Evolutionary conservation across 1,284 basidiomycete genomes (phyloP).

Genomic region (Ustilago vetiveriae): DNA sequence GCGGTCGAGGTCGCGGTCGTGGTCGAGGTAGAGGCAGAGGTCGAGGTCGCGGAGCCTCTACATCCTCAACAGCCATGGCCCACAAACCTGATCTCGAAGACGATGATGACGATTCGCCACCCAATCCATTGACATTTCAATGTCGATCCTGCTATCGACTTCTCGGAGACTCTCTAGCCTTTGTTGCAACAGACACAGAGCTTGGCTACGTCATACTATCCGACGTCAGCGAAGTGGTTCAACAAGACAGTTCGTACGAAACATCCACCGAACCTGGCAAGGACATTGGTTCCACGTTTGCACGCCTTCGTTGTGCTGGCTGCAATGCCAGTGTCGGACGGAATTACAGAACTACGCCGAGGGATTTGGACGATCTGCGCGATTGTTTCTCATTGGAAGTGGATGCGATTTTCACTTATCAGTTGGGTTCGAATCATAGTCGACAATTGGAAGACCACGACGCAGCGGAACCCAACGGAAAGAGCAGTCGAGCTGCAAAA

Average conservation of each 20-base stretch:
- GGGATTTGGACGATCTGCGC: conserved; percentile 39
- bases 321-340: conserved; percentile 37
- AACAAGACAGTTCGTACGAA: conserved; percentile 16
- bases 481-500: no score
- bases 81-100: neutral
- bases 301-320: conserved; percentile 31
- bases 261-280: conserved; percentile 37
- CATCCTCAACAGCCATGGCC: neutral
- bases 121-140: conserved; percentile 49
- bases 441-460: conserved; percentile 13
- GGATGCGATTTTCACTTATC: conserved; percentile 29
- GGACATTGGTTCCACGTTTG: conserved; percentile 43
- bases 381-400: conserved; percentile 45
- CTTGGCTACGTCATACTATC: conserved; percentile 52
- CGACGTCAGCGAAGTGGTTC: conserved; percentile 34
- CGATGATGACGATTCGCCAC: conserved; percentile 2
- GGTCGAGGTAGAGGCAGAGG: conserved; percentile 17
- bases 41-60: neutral
- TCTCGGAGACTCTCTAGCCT: conserved; percentile 47
- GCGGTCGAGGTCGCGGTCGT: conserved; percentile 5
- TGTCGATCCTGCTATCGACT: conserved; percentile 42
- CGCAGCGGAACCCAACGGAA: neutral
- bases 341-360: conserved; percentile 48
- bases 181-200: conserved; percentile 41
- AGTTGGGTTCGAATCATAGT: conserved; percentile 25